phyloP scores from a whole-genome alignment of 148 eudicot species.

The Fagopyrum esculentum region DNA sequence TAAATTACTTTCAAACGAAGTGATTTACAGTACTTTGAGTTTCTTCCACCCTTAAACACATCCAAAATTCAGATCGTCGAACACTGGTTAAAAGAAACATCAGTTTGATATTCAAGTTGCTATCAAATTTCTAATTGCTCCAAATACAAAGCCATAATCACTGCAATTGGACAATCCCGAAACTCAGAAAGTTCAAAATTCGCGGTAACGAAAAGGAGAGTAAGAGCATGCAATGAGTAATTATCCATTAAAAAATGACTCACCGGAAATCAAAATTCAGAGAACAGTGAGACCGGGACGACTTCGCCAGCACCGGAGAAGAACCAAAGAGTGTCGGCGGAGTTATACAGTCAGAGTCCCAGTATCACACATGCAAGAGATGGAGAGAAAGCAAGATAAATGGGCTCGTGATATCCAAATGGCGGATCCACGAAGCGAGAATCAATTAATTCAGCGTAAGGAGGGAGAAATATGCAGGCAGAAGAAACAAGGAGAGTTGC shows the following conservation, averaged over 20 bases:
- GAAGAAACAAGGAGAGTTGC: not conserved
- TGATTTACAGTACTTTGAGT: not conserved
- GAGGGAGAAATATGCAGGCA: not conserved
- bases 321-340: constrained; percentile 10
- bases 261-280: not conserved
- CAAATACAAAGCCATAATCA: not conserved
- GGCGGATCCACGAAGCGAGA: not conserved
- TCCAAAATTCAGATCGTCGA: not conserved
- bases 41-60: not conserved
- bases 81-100: not conserved
- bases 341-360: not conserved
- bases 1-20: not conserved
- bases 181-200: not conserved
- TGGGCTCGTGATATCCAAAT: constrained; percentile 1
- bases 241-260: not conserved
- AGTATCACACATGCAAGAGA: not conserved
- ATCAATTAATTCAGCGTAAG: not conserved
- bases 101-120: not conserved
- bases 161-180: not conserved
- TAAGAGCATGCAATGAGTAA: not conserved
- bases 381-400: not conserved
- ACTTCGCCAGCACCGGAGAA: not conserved
- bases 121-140: not conserved
- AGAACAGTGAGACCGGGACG: not conserved
- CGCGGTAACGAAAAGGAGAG: not conserved